These are phyloP conservation scores for Nepenthes gracilis DNA, from an alignment of 148 eudicot genomes.

Conservation along the genomic window DNA sequence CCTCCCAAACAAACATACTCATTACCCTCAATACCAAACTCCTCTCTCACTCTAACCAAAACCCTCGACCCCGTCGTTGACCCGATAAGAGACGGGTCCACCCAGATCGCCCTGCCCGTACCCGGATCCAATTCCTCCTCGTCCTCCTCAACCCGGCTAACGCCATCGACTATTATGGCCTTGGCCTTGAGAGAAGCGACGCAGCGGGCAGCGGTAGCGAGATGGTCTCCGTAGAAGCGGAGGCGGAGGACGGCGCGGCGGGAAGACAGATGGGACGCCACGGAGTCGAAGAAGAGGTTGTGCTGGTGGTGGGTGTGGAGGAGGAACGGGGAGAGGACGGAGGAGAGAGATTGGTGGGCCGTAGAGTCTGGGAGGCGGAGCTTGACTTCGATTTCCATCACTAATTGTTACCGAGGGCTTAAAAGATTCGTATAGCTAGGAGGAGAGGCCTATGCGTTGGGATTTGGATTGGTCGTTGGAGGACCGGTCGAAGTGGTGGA, in stretches of 20 bases:
- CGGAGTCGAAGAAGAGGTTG: conserved; percentile 75
- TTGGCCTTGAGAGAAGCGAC: conserved; percentile 62
- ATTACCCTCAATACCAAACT: conserved; percentile 34
- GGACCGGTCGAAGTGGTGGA: conserved; percentile 59
- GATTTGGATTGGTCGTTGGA: conserved; percentile 38
- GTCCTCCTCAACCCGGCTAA: conserved; percentile 78
- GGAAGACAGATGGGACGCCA: conserved; percentile 42
- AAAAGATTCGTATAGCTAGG: background rate
- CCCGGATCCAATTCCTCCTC: conserved; percentile 62
- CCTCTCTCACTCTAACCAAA: conserved; percentile 57
- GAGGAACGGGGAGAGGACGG: conserved; percentile 45
- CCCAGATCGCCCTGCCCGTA: conserved; percentile 38
- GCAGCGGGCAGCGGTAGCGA: conserved; percentile 31
- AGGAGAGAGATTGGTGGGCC: conserved; percentile 34
- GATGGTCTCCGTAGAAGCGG: conserved; percentile 53
- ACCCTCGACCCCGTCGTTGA: conserved; percentile 35
- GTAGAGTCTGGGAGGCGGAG: conserved; percentile 40
- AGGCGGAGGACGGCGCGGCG: conserved; percentile 67
- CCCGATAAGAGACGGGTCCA: conserved; percentile 33
- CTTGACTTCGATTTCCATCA: conserved; percentile 89
- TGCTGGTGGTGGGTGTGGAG: conserved; percentile 48
- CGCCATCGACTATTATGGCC: conserved; percentile 45
- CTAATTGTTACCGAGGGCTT: too few relatives aligned
- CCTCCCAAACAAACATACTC: conserved; percentile 69
- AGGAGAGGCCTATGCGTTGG: conserved; percentile 59